phyloP scores from a whole-genome alignment of 495 filamentous ascomycete species.

The Xylaria cubensis region DNA sequence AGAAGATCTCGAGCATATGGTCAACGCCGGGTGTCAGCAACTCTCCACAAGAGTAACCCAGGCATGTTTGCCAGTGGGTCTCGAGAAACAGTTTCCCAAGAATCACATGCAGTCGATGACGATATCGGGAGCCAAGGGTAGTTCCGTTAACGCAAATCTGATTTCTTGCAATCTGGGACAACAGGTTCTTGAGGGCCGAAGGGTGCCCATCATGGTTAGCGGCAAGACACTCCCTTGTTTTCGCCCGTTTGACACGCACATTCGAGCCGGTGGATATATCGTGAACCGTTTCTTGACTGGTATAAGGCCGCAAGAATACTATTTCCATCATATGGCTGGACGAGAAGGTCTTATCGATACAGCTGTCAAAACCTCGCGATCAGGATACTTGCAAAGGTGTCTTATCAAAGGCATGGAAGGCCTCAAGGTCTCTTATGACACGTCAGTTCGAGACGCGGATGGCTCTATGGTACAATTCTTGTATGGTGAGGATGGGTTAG shows the following conservation, averaged over 20 bases:
- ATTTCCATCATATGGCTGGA: conserved; percentile 99
- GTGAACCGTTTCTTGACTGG: conserved; percentile 97
- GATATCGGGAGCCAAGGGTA: conserved; percentile 93
- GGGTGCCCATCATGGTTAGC: conserved; percentile 97
- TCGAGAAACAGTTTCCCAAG: conserved; percentile 90
- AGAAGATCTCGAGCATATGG: conserved; percentile 81
- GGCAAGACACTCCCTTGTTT: conserved; percentile 97
- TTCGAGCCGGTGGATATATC: conserved; percentile 93
- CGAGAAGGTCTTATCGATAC: conserved; percentile 99
- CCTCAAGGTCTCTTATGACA: conserved; percentile 88
- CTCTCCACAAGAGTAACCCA: conserved; percentile 82
- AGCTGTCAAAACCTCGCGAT: conserved; percentile 96
- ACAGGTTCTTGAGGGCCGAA: conserved; percentile 91
- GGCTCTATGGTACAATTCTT: conserved; percentile 93
- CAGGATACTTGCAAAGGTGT: conserved; percentile 96
- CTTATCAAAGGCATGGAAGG: conserved; percentile 99
- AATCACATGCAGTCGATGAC: conserved; percentile 99
- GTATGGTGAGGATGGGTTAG: conserved; percentile 95
- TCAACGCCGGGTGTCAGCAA: conserved; percentile 70
- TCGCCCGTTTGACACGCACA: conserved; percentile 84
- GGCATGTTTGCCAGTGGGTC: conserved; percentile 77
- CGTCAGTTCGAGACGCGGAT: conserved; percentile 90
- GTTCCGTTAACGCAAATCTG: conserved; percentile 89
- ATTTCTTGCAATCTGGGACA: conserved; percentile 98
- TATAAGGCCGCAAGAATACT: conserved; percentile 96